A percentile compares a stretch with the other conserved stretches of the same genome.
phyloP scores from a whole-genome alignment of 768 basidiomycete genomes.

The Tulasnella sp. region DNA sequence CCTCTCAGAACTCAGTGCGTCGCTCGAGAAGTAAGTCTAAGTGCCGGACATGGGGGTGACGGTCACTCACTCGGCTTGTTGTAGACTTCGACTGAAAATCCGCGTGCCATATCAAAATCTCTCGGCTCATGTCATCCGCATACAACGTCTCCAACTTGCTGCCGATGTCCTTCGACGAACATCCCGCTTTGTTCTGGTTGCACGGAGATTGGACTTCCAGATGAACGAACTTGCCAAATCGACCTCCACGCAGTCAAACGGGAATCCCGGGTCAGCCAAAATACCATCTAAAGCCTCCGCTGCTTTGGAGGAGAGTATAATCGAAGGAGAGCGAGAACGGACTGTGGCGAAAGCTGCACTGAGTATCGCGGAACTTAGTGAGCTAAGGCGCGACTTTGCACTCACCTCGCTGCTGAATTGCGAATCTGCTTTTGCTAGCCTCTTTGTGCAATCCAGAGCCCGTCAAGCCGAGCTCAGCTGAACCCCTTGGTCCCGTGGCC shows the following conservation, averaged over 20 bases:
- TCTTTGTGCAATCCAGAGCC: neutral
- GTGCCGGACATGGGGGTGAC: constrained; percentile 17
- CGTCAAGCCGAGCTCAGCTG: neutral
- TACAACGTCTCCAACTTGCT: constrained; percentile 71
- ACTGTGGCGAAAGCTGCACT: constrained; percentile 89
- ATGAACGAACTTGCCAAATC: constrained; percentile 54
- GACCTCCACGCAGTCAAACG: neutral
- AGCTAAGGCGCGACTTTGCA: constrained; percentile 21
- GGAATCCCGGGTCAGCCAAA: neutral
- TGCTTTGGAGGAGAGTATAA: constrained; percentile 4
- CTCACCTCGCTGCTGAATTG: neutral
- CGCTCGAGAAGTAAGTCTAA: constrained; percentile 56
- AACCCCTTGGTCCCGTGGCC: neutral
- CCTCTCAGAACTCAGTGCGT: constrained; percentile 59
- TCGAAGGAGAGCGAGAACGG: constrained; percentile 72
- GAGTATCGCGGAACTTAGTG: constrained; percentile 82
- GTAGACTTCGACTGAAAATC: constrained; percentile 75
- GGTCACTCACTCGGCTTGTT: constrained; percentile 16
- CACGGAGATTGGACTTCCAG: constrained; percentile 71
- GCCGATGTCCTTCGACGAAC: constrained; percentile 76
- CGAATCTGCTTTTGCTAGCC: neutral
- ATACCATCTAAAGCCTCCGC: neutral
- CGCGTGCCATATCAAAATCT: constrained; percentile 72
- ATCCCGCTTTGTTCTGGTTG: constrained; percentile 73
- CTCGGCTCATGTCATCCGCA: constrained; percentile 52